Conservation (phyloP, 805 yeast species). For the Wickerhamomyces bovis region DNA sequence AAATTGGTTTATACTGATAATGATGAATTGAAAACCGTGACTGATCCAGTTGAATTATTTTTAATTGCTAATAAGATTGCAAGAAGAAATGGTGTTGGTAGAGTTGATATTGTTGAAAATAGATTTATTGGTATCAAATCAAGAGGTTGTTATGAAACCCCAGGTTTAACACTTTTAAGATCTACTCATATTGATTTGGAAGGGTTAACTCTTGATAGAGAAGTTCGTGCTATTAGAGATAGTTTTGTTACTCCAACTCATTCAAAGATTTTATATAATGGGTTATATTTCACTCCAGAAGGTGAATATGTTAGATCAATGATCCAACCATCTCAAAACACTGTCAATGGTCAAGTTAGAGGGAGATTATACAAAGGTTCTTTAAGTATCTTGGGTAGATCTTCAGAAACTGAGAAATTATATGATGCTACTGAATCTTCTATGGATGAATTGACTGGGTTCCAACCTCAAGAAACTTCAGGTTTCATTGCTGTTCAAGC, state of each 20-base stretch:
- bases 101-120: conserved; percentile 98
- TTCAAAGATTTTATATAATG: conserved; percentile 89
- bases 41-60: conserved; percentile 90
- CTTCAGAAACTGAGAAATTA: conserved; percentile 89
- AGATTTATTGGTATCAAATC: conserved; percentile 98
- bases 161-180: conserved; percentile 94
- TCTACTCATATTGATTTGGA: conserved; percentile 92
- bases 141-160: conserved; percentile 99
- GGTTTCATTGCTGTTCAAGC: conserved; percentile 98
- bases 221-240: conserved; percentile 95
- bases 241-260: conserved; percentile 90
- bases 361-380: conserved; percentile 90
- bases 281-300: conserved; percentile 97
- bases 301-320: conserved; percentile 90
- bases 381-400: conserved; percentile 83
- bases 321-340: conserved; percentile 91
- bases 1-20: conserved; percentile 64
- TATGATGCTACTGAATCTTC: conserved; percentile 98
- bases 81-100: conserved; percentile 99
- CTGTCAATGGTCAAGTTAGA: conserved; percentile 96
- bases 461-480: conserved; percentile 92
- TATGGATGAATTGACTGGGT: conserved; percentile 98
- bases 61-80: conserved; percentile 90
- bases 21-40: conserved; percentile 50
- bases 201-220: conserved; percentile 95